phyloP scores from a whole-genome alignment of 2,329 filamentous ascomycete species.

The Aspergillus tubingensis region DNA sequence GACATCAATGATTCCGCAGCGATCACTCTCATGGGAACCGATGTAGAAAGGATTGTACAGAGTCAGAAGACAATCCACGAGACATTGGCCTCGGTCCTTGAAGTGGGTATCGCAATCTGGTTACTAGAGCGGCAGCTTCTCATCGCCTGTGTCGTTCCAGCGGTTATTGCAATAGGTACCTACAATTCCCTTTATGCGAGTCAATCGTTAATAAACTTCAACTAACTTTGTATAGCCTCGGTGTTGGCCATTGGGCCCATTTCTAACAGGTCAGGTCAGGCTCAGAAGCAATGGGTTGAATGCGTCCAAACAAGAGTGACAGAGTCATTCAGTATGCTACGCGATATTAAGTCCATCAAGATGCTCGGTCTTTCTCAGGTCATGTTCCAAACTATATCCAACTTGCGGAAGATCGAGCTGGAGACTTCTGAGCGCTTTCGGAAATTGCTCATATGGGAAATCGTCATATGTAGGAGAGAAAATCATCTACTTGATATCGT shows the following conservation, averaged over 20 bases:
- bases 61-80: conserved; percentile 32
- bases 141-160: conserved; percentile 36
- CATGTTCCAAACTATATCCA: too few species aligned
- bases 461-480: conserved; percentile 3
- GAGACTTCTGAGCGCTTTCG: conserved; percentile 16
- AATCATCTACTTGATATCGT: too few species aligned
- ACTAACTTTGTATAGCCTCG: conserved; percentile 7
- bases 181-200: too few species aligned
- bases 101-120: conserved; percentile 42
- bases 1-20: conserved; percentile 41
- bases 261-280: background rate
- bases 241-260: conserved; percentile 8
- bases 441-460: conserved; percentile 12
- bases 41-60: conserved; percentile 38
- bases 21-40: conserved; percentile 50
- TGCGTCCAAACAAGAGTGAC: conserved; percentile 5
- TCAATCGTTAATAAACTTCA: too few species aligned
- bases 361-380: conserved; percentile 44
- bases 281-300: background rate
- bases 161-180: conserved; percentile 30
- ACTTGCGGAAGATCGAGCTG: conserved; percentile 5
- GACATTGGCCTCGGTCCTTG: conserved; percentile 37
- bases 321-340: conserved; percentile 14
- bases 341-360: conserved; percentile 49
- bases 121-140: conserved; percentile 36